Base-by-base conservation (phyloP, 495 filamentous ascomycete genomes). In the Penicillium desertorum region DNA sequence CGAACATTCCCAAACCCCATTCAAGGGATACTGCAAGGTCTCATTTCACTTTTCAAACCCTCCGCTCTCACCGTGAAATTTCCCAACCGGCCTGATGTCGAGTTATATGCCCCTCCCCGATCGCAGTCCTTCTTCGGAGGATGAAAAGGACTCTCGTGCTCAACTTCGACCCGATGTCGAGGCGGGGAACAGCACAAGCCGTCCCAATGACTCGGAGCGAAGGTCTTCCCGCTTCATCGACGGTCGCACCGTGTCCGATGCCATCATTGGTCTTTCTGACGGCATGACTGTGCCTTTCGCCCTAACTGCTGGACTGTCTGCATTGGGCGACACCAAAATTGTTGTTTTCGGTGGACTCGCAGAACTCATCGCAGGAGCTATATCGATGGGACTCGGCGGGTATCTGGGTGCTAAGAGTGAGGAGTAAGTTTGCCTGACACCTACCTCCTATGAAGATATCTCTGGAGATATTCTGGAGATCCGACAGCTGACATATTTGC, bases 321-420 rank as follows among this genome's bases (percentile, higher is more conserved):
- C 81, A 1, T 63, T 83, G 45, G 77, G 78, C 0, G 75, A 82
- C 58, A 81, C 82, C 37, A 77, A 77, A 42, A 74, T 83, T 0
- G 82, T 85, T 7, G 76, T 83, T n/a, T 80, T 81, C 60, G 82
- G 80, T 27, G 82, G 82, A 19, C 62, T 83, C 49, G 82, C 82
- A 5, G 82, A 85, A 62, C 65, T 85, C 22, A 81, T 81, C 55
- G 81, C 81, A 1, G 82, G 82, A 25, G 79, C 81, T 20, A 81
- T 85, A 51, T 82, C 80, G 7, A 84, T 84, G 81, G 81, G 81
- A 3, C 58, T 84, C 37, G 82, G 82, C 48, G 82, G 82, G 25
- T 76, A 84, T 60, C 76, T 94, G 3, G 87, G 87, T 12, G 86
- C 88, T 0, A 85, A 85, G 61, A 86, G 86, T 41, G 88, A 91